A percentile compares a stretch with the other conserved stretches of the same genome.
Evolutionary conservation across 805 yeast species (phyloP).

Genomic region (Phaffomyces antillensis): DNA sequence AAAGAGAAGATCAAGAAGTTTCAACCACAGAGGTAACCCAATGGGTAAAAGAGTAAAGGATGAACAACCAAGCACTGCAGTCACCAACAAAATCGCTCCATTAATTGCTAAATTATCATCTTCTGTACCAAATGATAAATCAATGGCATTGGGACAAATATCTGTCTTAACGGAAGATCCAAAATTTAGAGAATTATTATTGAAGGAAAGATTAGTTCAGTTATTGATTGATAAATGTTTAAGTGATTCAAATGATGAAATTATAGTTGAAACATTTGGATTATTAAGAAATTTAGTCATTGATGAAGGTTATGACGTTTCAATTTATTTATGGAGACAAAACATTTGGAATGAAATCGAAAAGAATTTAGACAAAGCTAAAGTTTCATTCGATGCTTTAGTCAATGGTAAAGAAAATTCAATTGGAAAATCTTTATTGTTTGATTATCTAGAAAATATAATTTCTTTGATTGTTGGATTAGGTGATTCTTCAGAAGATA

Average conservation of each 20-base stretch:
- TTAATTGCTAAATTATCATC: conserved; percentile 59
- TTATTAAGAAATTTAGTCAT: conserved; percentile 70
- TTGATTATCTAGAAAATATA: conserved; percentile 67
- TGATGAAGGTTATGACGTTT: conserved; percentile 84
- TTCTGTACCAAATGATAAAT: conserved; percentile 60
- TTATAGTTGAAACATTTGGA: conserved; percentile 76
- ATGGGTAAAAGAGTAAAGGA: conserved; percentile 25
- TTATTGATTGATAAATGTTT: conserved; percentile 56
- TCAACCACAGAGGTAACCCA: conserved; percentile 33
- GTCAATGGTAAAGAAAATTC: conserved; percentile 18
- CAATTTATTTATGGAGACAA: conserved; percentile 68
- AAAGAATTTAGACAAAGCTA: conserved; percentile 42
- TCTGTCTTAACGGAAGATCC: conserved; percentile 65
- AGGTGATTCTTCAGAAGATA: conserved; percentile 56
- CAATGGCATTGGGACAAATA: conserved; percentile 71
- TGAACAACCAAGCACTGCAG: conserved; percentile 37
- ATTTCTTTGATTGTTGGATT: conserved; percentile 62
- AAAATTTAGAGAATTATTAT: conserved; percentile 49
- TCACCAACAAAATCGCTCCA: conserved; percentile 57
- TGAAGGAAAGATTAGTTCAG: conserved; percentile 67
- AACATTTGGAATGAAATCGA: conserved; percentile 64
- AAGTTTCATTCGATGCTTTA: conserved; percentile 39
- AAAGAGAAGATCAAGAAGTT: conserved; percentile 55
- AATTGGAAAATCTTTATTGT: conserved; percentile 41
- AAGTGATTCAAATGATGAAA: conserved; percentile 63